Evolutionary conservation across 1,284 basidiomycete genomes (phyloP).

Genomic region (Heterobasidion annosum): DNA sequence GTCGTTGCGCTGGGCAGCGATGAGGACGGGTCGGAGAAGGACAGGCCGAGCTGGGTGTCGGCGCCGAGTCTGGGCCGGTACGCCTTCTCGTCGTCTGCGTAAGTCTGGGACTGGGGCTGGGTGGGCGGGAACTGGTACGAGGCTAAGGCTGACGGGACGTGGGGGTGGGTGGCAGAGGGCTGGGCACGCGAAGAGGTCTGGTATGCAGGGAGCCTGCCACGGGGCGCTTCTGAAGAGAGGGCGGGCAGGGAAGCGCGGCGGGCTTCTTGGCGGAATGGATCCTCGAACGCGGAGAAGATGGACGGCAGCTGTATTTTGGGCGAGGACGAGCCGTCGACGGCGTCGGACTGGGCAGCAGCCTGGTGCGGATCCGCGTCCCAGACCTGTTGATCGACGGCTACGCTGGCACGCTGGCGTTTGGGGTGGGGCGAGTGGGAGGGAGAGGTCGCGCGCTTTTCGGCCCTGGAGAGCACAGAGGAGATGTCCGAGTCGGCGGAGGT

Average conservation of each 20-base stretch:
- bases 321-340: slow-evolving; percentile 16
- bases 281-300: slow-evolving; percentile 60
- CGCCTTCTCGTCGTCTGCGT: slow-evolving; percentile 22
- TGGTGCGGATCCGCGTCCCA: neutral
- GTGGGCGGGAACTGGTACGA: slow-evolving; percentile 50
- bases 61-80: slow-evolving; percentile 41
- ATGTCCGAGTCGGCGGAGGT: slow-evolving; percentile 20
- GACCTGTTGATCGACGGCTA: slow-evolving; percentile 4
- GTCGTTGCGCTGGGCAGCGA: slow-evolving; percentile 20
- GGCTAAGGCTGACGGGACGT: slow-evolving; percentile 36
- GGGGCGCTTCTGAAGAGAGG: slow-evolving; percentile 37
- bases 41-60: slow-evolving; percentile 36
- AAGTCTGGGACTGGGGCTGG: slow-evolving; percentile 13
- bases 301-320: slow-evolving; percentile 63
- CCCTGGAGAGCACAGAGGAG: slow-evolving; percentile 47
- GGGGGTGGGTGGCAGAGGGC: slow-evolving; percentile 28
- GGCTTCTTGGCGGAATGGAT: slow-evolving; percentile 43
- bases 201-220: slow-evolving; percentile 16
- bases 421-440: slow-evolving; percentile 45
- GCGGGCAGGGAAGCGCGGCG: slow-evolving; percentile 59
- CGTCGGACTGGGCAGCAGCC: slow-evolving; percentile 7
- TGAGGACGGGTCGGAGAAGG: slow-evolving; percentile 31
- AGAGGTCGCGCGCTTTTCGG: slow-evolving; percentile 47
- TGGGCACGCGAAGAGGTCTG: slow-evolving; percentile 28
- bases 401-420: slow-evolving; percentile 29